Base-by-base conservation (phyloP, 257 asterid species). In the Jacaranda mimosifolia region DNA sequence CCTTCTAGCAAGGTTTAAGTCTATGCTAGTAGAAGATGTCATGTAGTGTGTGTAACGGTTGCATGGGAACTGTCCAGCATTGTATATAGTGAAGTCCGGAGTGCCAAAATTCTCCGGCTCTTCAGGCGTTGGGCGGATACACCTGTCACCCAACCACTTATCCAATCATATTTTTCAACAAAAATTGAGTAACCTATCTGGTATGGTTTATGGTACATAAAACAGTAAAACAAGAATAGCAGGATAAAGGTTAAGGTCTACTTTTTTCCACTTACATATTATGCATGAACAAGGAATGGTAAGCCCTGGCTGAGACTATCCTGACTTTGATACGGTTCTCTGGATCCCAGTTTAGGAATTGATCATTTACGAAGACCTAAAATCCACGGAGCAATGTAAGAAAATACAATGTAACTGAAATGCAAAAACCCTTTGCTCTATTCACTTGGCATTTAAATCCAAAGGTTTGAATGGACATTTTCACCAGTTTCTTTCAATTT, bases 21-120 rank as follows among this genome's bases (percentile, higher is more conserved):
- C 99, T 87, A 96, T 86, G 97, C 99, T 96, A 82, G 99, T 96
- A 26, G 99, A 96, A 63, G 99, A 96, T 78, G 99, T 96, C 99
- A 96, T 96, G 88, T 96, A 96, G 86, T 96, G 98, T 52, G 99
- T 96, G 90, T 89, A 96, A 80, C 99, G 98, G 57, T 96, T 96
- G 79, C 99, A 96, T 48, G 99, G 99, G 87, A 96, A 96, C 88
- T 91, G 96, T 60, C 99, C 99, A 0, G 98, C 99, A 72, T 96
- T 96, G 97, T 96, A 96, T 63, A 96, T 96, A 58, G 99, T 96
- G 95, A 96, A 96, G 93, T 96, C 99, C 76, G 99, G 99, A 81
- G 94, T 91, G 83, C 99, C 99, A 60, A 93, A 96, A 60, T 86
- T 77, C 97, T 90, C 97, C 90, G 93, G 98, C 95, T 96, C 99